Base-by-base conservation (phyloP, 1,284 basidiomycete genomes). In the Ustilago cynodontis region DNA sequence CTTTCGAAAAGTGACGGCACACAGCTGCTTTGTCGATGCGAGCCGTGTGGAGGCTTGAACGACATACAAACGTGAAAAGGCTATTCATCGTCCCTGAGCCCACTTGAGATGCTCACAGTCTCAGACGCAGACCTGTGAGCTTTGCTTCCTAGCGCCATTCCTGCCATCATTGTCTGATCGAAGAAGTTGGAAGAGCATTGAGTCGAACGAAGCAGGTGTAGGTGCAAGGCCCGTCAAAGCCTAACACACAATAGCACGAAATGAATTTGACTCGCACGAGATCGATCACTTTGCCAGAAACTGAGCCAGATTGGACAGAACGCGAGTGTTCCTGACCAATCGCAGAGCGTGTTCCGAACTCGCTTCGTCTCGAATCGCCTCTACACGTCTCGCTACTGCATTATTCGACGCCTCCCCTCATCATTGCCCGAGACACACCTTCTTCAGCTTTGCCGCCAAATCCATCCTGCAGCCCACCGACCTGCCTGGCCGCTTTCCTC, bases 11-110 rank as follows among this genome's bases (percentile, higher is more conserved):
- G 18, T 49, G 47, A 49, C 47, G 47, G 47, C 47, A 26, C 22
- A 28, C 47, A 26, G 26, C 24, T 49, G 47, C 47, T 28, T 49
- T 49, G 51, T 52, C 31, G 51, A 52, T 52, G 29, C 18, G 51
- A 18, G 14, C 51, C 14, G 47, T 49, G 51, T 52, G 51, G 51
- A 52, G 51, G 51, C 29, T 52, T 33, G 6, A 52, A 52, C 47
- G 18, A 49, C 47, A 49, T 9, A 16, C 16, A 49, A 49, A 49
- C 47, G 47, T 49, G 47, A 49, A 49, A 47, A n/a, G n/a, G 41
- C 20, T 43, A 14, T 43, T n/a, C 11, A n/a, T 43, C 7, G 41
- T 20, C 41, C n/a, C 3, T 20, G 7, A 43, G 41, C 41, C 47
- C 22, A 49, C 47, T n/a, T 10, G 24, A 16, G 47, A 22, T 22